Evolutionary conservation across 495 filamentous ascomycete species (phyloP).

Genomic region (Neurospora sp.): DNA sequence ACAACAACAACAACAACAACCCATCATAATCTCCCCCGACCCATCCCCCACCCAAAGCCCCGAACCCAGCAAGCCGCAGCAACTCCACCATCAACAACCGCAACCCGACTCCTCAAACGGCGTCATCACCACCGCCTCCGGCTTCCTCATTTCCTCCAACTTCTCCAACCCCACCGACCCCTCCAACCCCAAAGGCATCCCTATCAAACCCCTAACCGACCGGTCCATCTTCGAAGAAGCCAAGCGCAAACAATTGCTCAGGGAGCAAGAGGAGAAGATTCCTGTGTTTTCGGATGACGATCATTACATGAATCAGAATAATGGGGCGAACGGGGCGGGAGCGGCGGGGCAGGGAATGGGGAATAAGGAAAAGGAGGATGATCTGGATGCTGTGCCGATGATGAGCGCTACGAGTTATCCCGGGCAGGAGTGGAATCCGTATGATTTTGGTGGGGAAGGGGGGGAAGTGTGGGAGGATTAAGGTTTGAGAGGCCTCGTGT

Average conservation of each 20-base stretch:
- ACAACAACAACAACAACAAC: background rate
- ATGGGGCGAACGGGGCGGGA: conserved; percentile 2
- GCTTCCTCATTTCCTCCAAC: background rate
- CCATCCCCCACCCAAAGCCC: background rate
- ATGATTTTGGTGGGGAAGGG: conserved; percentile 16
- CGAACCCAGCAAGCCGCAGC: background rate
- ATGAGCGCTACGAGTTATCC: conserved; percentile 78
- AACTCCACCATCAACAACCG: background rate
- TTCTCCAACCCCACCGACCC: background rate
- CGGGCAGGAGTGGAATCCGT: conserved; percentile 74
- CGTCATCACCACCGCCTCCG: background rate
- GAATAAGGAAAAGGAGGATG: conserved; percentile 23
- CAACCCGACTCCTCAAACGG: conserved; percentile 1
- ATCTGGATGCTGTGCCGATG: conserved; percentile 45
- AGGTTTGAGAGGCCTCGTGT: background rate
- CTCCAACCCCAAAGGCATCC: conserved; percentile 10
- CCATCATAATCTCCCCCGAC: background rate
- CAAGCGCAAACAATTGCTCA: conserved; percentile 18
- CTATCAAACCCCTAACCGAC: conserved; percentile 3
- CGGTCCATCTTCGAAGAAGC: conserved; percentile 21
- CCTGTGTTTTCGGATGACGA: conserved; percentile 22
- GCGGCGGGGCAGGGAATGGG: background rate
- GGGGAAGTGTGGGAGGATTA: conserved; percentile 18
- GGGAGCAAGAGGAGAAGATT: conserved; percentile 43
- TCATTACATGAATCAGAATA: background rate